phyloP scores from a whole-genome alignment of 192 early-diverging fungal genomes.

The Coemansia biformis region DNA sequence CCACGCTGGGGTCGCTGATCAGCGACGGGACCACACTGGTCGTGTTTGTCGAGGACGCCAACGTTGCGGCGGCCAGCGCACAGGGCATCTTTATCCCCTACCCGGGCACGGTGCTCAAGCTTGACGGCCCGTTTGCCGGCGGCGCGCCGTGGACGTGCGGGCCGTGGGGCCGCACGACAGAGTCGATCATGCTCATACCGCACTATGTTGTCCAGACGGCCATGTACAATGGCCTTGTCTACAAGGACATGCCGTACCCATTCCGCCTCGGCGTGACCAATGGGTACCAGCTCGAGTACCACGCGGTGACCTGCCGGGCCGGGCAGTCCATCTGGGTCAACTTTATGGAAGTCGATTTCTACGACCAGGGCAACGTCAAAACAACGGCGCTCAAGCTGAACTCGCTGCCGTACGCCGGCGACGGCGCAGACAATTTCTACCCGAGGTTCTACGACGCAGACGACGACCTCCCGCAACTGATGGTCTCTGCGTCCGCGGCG shows the following conservation, averaged over 20 bases:
- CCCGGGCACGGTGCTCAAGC: constrained; percentile 19
- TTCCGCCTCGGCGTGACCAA: constrained; percentile 43
- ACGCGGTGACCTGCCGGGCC: constrained; percentile 35
- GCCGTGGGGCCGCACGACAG: constrained; percentile 26
- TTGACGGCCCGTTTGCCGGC: constrained; percentile 31
- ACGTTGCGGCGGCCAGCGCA: constrained; percentile 24
- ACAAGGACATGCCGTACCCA: constrained; percentile 44
- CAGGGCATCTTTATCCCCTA: constrained; percentile 42
- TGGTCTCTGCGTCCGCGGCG: neutral
- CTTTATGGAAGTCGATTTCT: constrained; percentile 51
- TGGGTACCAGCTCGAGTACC: constrained; percentile 39
- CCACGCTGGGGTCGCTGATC: constrained; percentile 36
- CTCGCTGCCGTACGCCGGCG: constrained; percentile 23
- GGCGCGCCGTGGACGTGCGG: constrained; percentile 40
- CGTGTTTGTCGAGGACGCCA: constrained; percentile 41
- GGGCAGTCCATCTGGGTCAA: constrained; percentile 50
- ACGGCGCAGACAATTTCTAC: constrained; percentile 28
- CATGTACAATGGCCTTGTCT: constrained; percentile 19
- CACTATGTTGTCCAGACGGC: constrained; percentile 45
- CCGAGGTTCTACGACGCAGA: constrained; percentile 41
- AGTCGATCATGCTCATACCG: constrained; percentile 46
- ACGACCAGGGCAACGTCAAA: constrained; percentile 42
- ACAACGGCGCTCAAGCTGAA: constrained; percentile 41
- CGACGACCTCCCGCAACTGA: constrained; percentile 10
- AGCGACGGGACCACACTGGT: constrained; percentile 33